Conservation (phyloP, 2,329 filamentous ascomycete genomes). For the Cordyceps farinosa region DNA sequence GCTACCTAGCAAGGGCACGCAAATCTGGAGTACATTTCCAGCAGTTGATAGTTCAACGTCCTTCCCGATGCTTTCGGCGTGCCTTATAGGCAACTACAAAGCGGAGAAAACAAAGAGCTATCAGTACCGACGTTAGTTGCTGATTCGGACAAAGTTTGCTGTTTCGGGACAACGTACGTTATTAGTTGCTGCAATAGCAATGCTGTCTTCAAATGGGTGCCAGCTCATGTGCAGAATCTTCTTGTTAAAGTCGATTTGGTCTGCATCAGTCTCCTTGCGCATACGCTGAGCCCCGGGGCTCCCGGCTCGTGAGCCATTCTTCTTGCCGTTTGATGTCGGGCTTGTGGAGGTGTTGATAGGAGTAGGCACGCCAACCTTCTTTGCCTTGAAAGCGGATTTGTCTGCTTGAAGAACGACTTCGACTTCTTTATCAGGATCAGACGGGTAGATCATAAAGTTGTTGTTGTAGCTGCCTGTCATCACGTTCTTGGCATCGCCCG, state of each 20-base stretch:
- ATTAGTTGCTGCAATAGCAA: slow-evolving; percentile 98
- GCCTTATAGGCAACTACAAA: slow-evolving; percentile 41
- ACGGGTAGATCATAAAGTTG: slow-evolving; percentile 99
- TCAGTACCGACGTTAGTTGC: slow-evolving; percentile 21
- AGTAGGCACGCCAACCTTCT: slow-evolving; percentile 97
- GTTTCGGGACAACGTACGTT: slow-evolving; percentile 66
- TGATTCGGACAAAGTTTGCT: background rate
- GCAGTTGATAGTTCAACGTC: slow-evolving; percentile 11
- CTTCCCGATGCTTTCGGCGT: background rate
- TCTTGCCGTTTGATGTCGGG: slow-evolving; percentile 71
- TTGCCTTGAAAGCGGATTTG: slow-evolving; percentile 98
- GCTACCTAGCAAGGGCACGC: background rate
- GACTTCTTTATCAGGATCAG: slow-evolving; percentile 91
- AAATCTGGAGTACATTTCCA: slow-evolving; percentile 6
- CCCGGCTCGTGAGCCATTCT: slow-evolving; percentile 79
- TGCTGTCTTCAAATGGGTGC: slow-evolving; percentile 99
- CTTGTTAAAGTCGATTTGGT: slow-evolving; percentile 99
- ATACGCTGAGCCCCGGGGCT: slow-evolving; percentile 85
- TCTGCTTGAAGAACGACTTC: slow-evolving; percentile 97
- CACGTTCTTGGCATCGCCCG: slow-evolving; percentile 95
- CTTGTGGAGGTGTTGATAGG: slow-evolving; percentile 85
- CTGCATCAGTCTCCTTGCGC: slow-evolving; percentile 98
- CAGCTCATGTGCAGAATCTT: slow-evolving; percentile 99
- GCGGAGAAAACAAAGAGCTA: slow-evolving; percentile 78
- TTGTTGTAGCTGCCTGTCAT: slow-evolving; percentile 99